Evolutionary conservation across 1,139 yeast genomes (phyloP).

Genomic region (Blastobotrys raffinosifermentans): DNA sequence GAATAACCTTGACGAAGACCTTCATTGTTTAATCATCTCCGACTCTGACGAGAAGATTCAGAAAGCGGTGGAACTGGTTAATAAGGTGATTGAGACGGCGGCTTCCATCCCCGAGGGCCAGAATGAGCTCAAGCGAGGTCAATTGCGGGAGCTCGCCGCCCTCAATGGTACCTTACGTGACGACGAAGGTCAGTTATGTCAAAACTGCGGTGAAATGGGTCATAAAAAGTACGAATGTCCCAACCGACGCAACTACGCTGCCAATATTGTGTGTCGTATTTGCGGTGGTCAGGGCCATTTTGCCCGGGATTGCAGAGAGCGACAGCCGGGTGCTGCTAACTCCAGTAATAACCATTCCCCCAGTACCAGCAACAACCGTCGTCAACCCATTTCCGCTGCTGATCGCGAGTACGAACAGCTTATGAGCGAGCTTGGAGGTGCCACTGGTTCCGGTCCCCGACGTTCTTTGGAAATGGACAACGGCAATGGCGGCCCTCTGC

Average conservation of each 20-base stretch:
- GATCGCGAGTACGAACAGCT: conserved; percentile 48
- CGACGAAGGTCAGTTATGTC: conserved; percentile 64
- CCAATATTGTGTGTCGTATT: conserved; percentile 59
- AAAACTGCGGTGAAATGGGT: conserved; percentile 53
- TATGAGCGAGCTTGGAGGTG: conserved; percentile 45
- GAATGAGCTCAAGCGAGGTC: conserved; percentile 86
- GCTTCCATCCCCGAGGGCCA: conserved; percentile 89
- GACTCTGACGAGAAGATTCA: conserved; percentile 75
- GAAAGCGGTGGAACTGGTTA: conserved; percentile 68
- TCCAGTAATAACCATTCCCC: conserved; percentile 5
- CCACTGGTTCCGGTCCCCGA: not conserved
- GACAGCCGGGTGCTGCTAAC: conserved; percentile 21
- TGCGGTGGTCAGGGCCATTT: conserved; percentile 87
- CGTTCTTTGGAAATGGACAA: not conserved
- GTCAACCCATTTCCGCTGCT: conserved; percentile 24
- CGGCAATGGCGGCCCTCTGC: conserved; percentile 4
- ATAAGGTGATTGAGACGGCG: conserved; percentile 71
- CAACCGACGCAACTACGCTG: conserved; percentile 45
- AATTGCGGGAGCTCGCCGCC: conserved; percentile 84
- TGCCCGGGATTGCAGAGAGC: conserved; percentile 72
- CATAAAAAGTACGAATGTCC: conserved; percentile 62
- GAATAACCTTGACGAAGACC: conserved; percentile 63
- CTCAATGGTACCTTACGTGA: conserved; percentile 92
- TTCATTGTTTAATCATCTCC: conserved; percentile 84
- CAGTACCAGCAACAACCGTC: conserved; percentile 16